Conservation (phyloP, 345 rosid genomes). For the Murraya koenigii region DNA sequence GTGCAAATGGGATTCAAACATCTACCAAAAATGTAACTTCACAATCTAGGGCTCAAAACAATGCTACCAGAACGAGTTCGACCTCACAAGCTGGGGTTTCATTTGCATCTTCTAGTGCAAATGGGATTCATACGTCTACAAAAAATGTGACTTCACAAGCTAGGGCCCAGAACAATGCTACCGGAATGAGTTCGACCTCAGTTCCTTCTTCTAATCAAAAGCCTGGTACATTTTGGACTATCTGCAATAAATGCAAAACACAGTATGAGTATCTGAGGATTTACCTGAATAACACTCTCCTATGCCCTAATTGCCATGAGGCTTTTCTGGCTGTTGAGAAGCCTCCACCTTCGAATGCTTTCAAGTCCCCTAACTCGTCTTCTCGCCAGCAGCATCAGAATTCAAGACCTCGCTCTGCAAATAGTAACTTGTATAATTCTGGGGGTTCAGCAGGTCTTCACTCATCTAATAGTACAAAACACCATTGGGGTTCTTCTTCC, state of each 20-base stretch:
- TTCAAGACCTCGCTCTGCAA: constrained; percentile 30
- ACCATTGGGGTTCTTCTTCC: constrained; percentile 33
- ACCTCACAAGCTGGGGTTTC: constrained; percentile 30
- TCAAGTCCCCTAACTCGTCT: constrained; percentile 37
- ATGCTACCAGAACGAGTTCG: too few relatives aligned
- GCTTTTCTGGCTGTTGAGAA: constrained; percentile 72
- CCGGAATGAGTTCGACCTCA: constrained; percentile 18
- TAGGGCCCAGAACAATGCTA: constrained; percentile 26
- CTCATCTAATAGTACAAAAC: constrained; percentile 31
- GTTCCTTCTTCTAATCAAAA: constrained; percentile 31
- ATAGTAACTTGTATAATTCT: constrained; percentile 24
- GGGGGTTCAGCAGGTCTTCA: not conserved
- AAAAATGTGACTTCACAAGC: constrained; percentile 26
- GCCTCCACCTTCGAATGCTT: constrained; percentile 59
- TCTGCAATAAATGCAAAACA: constrained; percentile 67
- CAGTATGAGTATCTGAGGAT: constrained; percentile 76
- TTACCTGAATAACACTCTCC: constrained; percentile 73
- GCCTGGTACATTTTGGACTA: constrained; percentile 81
- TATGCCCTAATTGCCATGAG: constrained; percentile 71
- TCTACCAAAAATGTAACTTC: constrained; percentile 28
- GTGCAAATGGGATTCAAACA: constrained; percentile 47
- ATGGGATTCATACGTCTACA: constrained; percentile 44
- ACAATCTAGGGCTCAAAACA: constrained; percentile 14
- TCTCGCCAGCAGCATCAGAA: constrained; percentile 43
- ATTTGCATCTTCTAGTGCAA: constrained; percentile 33